phyloP scores from a whole-genome alignment of 768 basidiomycete species.

The Boletales sp. region DNA sequence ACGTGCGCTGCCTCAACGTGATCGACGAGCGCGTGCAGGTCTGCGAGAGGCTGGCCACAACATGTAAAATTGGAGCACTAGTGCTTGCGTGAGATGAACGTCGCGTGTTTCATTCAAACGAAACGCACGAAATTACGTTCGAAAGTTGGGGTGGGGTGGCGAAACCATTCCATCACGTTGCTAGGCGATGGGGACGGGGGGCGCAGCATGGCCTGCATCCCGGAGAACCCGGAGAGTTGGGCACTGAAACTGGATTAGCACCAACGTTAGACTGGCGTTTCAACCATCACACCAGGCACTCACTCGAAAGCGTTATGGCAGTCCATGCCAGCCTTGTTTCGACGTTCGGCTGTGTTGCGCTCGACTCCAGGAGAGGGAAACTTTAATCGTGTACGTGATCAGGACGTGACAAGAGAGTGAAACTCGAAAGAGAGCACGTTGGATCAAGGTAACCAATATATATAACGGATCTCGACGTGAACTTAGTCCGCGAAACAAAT shows the following conservation, averaged over 20 bases:
- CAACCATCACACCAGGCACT: background rate
- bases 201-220: background rate
- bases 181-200: slow-evolving; percentile 10
- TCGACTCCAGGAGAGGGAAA: background rate
- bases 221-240: background rate
- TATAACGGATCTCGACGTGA: no score
- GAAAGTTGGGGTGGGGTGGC: slow-evolving; percentile 3
- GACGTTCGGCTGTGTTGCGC: background rate
- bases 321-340: background rate
- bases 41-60: slow-evolving; percentile 42
- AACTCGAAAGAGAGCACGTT: background rate
- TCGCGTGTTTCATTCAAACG: background rate
- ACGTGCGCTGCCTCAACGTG: slow-evolving; percentile 50
- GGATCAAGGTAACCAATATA: background rate
- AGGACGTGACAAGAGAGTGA: background rate
- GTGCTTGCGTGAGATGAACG: background rate
- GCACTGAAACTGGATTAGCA: background rate
- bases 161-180: slow-evolving; percentile 7
- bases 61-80: slow-evolving; percentile 47
- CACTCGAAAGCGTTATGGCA: background rate
- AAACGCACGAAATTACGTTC: slow-evolving; percentile 23
- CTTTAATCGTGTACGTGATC: background rate
- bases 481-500: background rate
- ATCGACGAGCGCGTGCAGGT: slow-evolving; percentile 49
- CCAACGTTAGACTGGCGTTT: background rate